Evolutionary conservation across 352 stramenopile species (phyloP), one percentile per base, ranked within the genome.

Genomic region (Elongisporangium undulatum): DNA sequence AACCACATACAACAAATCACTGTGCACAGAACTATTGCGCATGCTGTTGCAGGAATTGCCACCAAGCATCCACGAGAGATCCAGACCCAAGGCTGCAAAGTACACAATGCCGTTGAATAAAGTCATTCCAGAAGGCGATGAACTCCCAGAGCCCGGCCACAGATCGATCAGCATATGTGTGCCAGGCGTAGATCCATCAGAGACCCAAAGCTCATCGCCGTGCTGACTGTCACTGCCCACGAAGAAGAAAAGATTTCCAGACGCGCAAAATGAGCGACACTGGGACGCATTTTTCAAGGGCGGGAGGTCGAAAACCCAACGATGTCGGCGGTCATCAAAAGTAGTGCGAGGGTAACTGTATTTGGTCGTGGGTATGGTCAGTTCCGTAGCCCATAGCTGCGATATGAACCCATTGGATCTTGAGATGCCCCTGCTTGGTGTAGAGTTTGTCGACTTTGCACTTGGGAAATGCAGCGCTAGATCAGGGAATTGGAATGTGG

Each of bases 81-180:
- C 87, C n/a, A 92, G 19, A 9, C 87, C 85, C 2, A 71, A 59
- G 9, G 83, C 81, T n/a, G 75, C 55, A 66, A 96, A 96, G 56
- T 90, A 86, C 0, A 95, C 21, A 22, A 61, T 56, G 15, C 61
- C 71, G 22, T 69, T 66, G 49, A 92, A 71, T 8, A 72, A 49
- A 0, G 67, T 68, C 12, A 96, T 64, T 17, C 77, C 72, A 45
- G 57, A 54, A 1, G 86, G 84, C 1, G 52, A 34, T 0, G 74
- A 79, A 49, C 70, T 65, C 7, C 21, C 34, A 12, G 63, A 20
- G 20, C 87, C 87, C 5, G 87, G 87, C 29, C 69, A 56, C 12
- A 94, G 49, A 55, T 96, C 87, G 10, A 61, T 69, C 5, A 92
- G 52, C n/a, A 91, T 59, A 16, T 54, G 51, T 17, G 82, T 85